phyloP scores from a whole-genome alignment of 805 yeast species.

The Jamesozyma hellenica region DNA sequence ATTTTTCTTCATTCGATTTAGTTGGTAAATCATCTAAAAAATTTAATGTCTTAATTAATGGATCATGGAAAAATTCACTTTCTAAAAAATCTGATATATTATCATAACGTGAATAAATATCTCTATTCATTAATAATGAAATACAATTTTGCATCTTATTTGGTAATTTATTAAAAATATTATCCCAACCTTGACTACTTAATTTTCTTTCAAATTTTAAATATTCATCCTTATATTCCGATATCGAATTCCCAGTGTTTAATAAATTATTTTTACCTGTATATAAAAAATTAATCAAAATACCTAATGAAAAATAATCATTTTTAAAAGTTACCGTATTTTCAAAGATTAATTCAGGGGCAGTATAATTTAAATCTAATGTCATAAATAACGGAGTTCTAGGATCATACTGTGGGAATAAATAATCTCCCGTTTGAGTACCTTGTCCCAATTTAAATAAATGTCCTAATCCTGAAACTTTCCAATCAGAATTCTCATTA shows the following conservation, averaged over 20 bases:
- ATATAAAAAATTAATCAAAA: conserved; percentile 63
- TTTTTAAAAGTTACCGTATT: conserved; percentile 52
- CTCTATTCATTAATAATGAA: conserved; percentile 44
- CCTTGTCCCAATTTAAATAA: conserved; percentile 39
- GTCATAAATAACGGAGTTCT: conserved; percentile 65
- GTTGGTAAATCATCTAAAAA: conserved; percentile 78
- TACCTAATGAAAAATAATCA: conserved; percentile 80
- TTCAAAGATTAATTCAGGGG: conserved; percentile 75
- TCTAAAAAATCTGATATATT: conserved; percentile 46
- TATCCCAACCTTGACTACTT: conserved; percentile 30
- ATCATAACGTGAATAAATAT: conserved; percentile 47
- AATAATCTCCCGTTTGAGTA: conserved; percentile 45
- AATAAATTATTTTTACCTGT: conserved; percentile 38
- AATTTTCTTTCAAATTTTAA: conserved; percentile 39
- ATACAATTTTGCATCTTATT: conserved; percentile 37
- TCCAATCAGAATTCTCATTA: conserved; percentile 89
- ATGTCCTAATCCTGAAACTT: conserved; percentile 64
- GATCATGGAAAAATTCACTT: conserved; percentile 70
- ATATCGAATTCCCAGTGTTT: conserved; percentile 43
- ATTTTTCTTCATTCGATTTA: conserved; percentile 54
- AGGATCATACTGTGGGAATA: conserved; percentile 62
- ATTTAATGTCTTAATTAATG: conserved; percentile 68
- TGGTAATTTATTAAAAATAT: conserved; percentile 51
- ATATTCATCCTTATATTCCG: conserved; percentile 52
- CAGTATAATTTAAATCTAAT: conserved; percentile 60